Evolutionary conservation across 2,329 filamentous ascomycete species (phyloP).

Genomic region (Paraphoma sp.): DNA sequence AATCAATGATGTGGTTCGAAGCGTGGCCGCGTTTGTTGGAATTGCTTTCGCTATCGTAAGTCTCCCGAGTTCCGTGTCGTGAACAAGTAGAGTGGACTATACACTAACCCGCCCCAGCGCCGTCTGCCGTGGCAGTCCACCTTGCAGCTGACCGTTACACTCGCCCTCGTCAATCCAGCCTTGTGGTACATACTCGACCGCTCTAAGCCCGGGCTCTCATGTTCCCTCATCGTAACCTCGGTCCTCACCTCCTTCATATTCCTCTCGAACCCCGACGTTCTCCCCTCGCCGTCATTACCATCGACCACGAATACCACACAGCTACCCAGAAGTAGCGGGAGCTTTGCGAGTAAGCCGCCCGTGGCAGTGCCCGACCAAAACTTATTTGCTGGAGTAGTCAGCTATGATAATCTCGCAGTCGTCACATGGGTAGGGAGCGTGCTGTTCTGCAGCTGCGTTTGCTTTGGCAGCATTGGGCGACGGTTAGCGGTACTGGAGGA

Average conservation of each 20-base stretch:
- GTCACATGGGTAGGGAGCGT: constrained; percentile 92
- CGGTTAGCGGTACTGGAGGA: constrained; percentile 63
- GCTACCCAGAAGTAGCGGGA: constrained; percentile 12
- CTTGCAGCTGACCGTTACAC: constrained; percentile 87
- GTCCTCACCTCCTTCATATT: constrained; percentile 77
- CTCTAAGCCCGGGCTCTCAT: constrained; percentile 80
- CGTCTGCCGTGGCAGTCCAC: constrained; percentile 93
- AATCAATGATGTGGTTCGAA: constrained; percentile 77
- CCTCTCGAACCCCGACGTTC: constrained; percentile 76
- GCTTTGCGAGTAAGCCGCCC: not conserved
- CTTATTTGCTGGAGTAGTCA: constrained; percentile 62
- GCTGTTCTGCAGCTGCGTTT: constrained; percentile 91
- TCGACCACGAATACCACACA: constrained; percentile 32
- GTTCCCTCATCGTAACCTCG: constrained; percentile 76
- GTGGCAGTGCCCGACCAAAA: constrained; percentile 12
- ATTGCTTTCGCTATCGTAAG: constrained; percentile 84
- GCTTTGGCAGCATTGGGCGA: constrained; percentile 94
- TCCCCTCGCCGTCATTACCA: constrained; percentile 60
- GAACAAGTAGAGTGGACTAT: not conserved
- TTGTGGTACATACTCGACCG: constrained; percentile 97
- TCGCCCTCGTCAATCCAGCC: constrained; percentile 89
- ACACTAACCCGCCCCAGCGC: constrained; percentile 61
- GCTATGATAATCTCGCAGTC: constrained; percentile 70
- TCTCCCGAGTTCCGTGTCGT: constrained; percentile 20
- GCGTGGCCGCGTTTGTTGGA: constrained; percentile 74